These are phyloP conservation scores for Furcasterigmium furcatum DNA, from an alignment of 2,329 filamentous ascomycete genomes.

Conservation along the genomic window DNA sequence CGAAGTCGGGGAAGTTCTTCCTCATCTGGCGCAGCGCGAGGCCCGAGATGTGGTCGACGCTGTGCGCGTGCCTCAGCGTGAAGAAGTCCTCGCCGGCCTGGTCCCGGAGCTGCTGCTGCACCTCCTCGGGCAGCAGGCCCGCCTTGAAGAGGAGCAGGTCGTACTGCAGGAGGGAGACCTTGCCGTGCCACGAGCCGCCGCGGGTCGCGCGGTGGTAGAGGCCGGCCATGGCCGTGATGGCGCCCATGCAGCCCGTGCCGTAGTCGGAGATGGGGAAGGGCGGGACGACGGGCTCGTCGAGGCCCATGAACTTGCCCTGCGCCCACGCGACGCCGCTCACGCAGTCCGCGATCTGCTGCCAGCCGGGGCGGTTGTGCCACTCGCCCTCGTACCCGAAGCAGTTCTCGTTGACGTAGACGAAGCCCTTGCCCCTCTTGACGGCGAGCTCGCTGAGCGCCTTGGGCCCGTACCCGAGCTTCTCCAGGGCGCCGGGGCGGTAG, in stretches of 20 bases:
- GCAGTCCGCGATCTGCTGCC: slow-evolving; percentile 71
- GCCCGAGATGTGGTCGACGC: slow-evolving; percentile 62
- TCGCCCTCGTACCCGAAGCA: slow-evolving; percentile 62
- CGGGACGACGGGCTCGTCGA: slow-evolving; percentile 62
- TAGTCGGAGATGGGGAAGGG: slow-evolving; percentile 65
- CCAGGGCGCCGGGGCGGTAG: slow-evolving; percentile 64
- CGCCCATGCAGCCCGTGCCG: slow-evolving; percentile 69
- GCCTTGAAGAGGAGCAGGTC: slow-evolving; percentile 62
- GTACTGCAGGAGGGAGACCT: slow-evolving; percentile 64
- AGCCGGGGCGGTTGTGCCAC: slow-evolving; percentile 63
- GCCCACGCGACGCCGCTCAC: slow-evolving; percentile 58
- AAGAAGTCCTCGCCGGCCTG: slow-evolving; percentile 52
- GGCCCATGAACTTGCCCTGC: slow-evolving; percentile 60
- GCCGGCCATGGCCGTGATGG: slow-evolving; percentile 62
- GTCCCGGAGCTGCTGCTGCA: slow-evolving; percentile 49
- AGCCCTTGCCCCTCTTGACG: slow-evolving; percentile 24
- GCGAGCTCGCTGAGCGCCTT: slow-evolving; percentile 50
- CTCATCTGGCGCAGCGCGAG: slow-evolving; percentile 54
- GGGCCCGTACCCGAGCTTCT: slow-evolving; percentile 60
- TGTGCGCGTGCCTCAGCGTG: slow-evolving; percentile 55
- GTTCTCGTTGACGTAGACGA: slow-evolving; percentile 66
- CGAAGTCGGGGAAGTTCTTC: slow-evolving; percentile 49
- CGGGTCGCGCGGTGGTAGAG: slow-evolving; percentile 58
- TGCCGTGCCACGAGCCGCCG: slow-evolving; percentile 66
- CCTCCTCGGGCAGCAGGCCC: slow-evolving; percentile 49